phyloP scores from a whole-genome alignment of 2,329 filamentous ascomycete species.

The Hypomyces perniciosus region DNA sequence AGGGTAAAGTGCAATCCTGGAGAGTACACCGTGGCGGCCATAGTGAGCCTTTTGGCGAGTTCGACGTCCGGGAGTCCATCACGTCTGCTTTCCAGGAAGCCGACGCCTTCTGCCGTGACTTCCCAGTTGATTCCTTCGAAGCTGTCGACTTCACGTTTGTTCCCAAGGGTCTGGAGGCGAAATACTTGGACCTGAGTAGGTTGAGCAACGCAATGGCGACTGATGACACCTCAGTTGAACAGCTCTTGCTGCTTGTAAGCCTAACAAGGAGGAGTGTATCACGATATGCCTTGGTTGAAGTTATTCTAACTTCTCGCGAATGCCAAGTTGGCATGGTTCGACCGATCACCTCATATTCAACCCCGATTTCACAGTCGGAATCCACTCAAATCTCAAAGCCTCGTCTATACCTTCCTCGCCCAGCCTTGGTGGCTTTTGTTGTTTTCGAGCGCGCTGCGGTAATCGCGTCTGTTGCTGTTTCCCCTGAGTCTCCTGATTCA shows the following conservation, averaged over 20 bases:
- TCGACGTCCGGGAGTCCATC: conserved; percentile 63
- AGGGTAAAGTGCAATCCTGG: conserved; percentile 78
- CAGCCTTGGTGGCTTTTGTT: conserved; percentile 74
- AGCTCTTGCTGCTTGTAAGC: conserved; percentile 57
- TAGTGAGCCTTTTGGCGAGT: conserved; percentile 65
- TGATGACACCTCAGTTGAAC: conserved; percentile 47
- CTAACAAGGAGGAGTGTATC: conserved; percentile 46
- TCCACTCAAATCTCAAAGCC: conserved; percentile 41
- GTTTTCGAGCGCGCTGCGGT: conserved; percentile 74
- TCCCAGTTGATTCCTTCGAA: conserved; percentile 57
- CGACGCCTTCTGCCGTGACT: conserved; percentile 41
- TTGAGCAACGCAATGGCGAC: conserved; percentile 44
- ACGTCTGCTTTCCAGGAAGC: conserved; percentile 53
- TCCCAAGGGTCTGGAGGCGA: conserved; percentile 44
- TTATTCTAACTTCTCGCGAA: conserved; percentile 51
- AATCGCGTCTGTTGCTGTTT: conserved; percentile 64
- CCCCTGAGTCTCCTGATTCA: conserved; percentile 65
- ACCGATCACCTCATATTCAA: conserved; percentile 59
- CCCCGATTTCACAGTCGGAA: conserved; percentile 38
- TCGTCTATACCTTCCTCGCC: conserved; percentile 69
- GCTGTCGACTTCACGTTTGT: conserved; percentile 75
- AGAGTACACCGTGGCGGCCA: conserved; percentile 83
- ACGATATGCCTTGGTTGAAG: conserved; percentile 71
- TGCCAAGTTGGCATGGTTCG: conserved; percentile 60
- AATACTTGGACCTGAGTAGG: conserved; percentile 45